Base-by-base conservation (phyloP, 2,329 filamentous ascomycete genomes). In the Exophiala viscosa region DNA sequence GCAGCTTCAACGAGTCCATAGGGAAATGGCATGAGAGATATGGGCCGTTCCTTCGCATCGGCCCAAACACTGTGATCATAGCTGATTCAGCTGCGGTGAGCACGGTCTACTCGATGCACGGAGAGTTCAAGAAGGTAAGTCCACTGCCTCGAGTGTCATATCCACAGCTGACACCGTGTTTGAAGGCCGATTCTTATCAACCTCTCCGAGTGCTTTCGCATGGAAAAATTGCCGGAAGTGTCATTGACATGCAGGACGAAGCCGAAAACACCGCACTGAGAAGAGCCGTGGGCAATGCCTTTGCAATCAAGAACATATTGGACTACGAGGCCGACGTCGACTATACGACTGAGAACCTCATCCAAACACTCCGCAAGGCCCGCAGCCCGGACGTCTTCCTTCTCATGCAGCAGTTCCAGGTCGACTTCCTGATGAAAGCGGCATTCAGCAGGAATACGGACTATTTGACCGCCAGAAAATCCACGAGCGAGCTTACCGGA, bases 331-430 rank as follows among this genome's bases (percentile, higher is more conserved):
- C 50, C 17, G 40, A 42, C 18, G 46, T 57, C 14, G 51, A 54
- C 35, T 17, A 43, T 13, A 50, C 46, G 4, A 10, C 42, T 13
- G 39, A 45, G 17, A 32, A 14, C 9, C 46, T 54, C n/a, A 14
- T 45, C n/a, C 36, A 41, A 18, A 14, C 15, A 10, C 35, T 54
- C 14, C 38, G 42, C 20, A 18, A 35, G 35, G 11, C 11, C 14
- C 45, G 35, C 3, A 49, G 13, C 6, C 11, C 45, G 28, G 40
- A 58, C 41, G 33, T 59, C 4, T 44, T 45, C 14, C 20, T 35
- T 28, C 90, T 86, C 86, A 71, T 91, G 54, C 87, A 91, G 64
- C 90, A 84, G 65, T 90, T 87, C 60, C 87, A 87, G 0, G 90
- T 90, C 62, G 87, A 91, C 64, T 86, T 90, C 11, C 88, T 56